Conservation (phyloP, 805 yeast species). For the Metschnikowia drakensbergensis region DNA sequence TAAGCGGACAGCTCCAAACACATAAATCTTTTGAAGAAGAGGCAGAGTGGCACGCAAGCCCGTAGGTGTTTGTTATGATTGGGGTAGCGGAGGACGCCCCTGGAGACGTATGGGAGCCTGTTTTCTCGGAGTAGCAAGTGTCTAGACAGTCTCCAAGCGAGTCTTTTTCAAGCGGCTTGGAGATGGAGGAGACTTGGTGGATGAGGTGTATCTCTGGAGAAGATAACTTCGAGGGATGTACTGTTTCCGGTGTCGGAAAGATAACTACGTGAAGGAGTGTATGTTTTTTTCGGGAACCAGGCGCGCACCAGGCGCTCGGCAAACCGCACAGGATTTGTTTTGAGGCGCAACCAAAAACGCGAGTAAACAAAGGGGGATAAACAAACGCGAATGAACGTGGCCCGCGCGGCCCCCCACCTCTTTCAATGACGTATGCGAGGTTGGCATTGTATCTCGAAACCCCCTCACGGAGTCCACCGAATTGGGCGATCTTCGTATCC, state of each 20-base stretch:
- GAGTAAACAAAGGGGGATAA: slow-evolving; percentile 19
- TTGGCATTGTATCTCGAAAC: background rate
- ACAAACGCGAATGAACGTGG: slow-evolving; percentile 15
- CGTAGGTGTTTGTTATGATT: background rate
- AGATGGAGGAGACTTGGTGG: background rate
- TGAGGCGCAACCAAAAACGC: slow-evolving; percentile 6
- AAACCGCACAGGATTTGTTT: slow-evolving; percentile 1
- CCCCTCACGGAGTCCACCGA: no score
- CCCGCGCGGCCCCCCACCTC: background rate
- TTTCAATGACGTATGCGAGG: background rate
- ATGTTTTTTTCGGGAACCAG: slow-evolving; percentile 4
- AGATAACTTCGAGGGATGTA: background rate
- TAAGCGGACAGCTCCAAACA: background rate
- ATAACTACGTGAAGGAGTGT: background rate
- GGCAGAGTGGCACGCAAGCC: background rate
- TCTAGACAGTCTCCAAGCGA: slow-evolving; percentile 2
- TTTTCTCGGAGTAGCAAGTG: slow-evolving; percentile 1
- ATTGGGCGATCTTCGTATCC: background rate
- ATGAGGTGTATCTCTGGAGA: background rate
- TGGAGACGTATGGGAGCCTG: background rate
- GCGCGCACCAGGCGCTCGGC: slow-evolving; percentile 6
- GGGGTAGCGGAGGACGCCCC: background rate
- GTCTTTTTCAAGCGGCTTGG: background rate
- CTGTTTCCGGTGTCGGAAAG: background rate
- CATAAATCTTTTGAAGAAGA: background rate